Evolutionary conservation across 495 filamentous ascomycete species (phyloP).

Genomic region (Penicillium arizonense): DNA sequence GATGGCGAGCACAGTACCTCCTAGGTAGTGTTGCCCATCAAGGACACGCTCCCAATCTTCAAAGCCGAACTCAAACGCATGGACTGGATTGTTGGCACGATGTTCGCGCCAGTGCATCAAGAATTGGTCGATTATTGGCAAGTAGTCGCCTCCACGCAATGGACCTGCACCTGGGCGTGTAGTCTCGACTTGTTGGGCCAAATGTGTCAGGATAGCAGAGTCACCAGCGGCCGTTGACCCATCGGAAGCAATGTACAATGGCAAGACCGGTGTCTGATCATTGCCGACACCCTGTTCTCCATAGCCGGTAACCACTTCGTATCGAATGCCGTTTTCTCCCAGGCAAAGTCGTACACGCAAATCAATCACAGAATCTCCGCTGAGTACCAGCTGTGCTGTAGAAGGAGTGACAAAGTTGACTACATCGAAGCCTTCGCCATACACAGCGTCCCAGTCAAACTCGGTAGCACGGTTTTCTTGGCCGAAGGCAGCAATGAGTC

Average conservation of each 20-base stretch:
- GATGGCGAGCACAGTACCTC: conserved; percentile 52
- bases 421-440: conserved; percentile 85
- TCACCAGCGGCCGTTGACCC: conserved; percentile 34
- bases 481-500: conserved; percentile 76
- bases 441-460: conserved; percentile 78
- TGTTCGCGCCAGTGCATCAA: conserved; percentile 31
- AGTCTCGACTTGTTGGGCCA: conserved; percentile 23
- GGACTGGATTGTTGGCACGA: conserved; percentile 7
- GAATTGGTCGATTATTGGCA: conserved; percentile 34
- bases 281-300: background rate
- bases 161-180: conserved; percentile 31
- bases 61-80: conserved; percentile 22
- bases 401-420: conserved; percentile 64
- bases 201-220: conserved; percentile 29
- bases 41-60: conserved; percentile 50
- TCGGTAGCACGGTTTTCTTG: conserved; percentile 72
- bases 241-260: conserved; percentile 29
- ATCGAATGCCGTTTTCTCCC: conserved; percentile 58
- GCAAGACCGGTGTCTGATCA: conserved; percentile 3
- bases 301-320: conserved; percentile 28
- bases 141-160: conserved; percentile 30
- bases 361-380: conserved; percentile 54
- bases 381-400: conserved; percentile 51
- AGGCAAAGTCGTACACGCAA: conserved; percentile 56
- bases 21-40: conserved; percentile 51